These are phyloP conservation scores for Ambrosia hybrid DNA, from an alignment of 140 eudicot species.

Conservation along the genomic window DNA sequence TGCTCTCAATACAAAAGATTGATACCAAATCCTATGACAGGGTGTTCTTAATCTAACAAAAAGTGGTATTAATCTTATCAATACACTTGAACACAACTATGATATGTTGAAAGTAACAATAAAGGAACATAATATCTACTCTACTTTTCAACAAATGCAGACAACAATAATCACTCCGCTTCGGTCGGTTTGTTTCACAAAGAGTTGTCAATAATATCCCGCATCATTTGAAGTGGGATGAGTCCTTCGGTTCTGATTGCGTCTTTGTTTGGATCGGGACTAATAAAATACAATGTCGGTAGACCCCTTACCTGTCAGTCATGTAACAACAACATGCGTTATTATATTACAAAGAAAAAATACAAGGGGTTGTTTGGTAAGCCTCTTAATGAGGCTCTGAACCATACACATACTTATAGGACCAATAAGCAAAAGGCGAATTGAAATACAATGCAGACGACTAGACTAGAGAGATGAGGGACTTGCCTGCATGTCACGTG, in stretches of 20 bases:
- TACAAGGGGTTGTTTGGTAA: no score
- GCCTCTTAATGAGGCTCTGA: no score
- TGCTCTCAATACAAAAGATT: no score
- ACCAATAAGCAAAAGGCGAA: background rate
- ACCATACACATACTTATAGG: background rate
- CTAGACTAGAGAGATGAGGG: background rate
- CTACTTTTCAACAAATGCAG: conserved; percentile 9
- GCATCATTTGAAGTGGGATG: conserved; percentile 94
- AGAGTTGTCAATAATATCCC: conserved; percentile 80
- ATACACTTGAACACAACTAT: background rate
- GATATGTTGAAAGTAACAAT: conserved; percentile 7
- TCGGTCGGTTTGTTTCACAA: conserved; percentile 47
- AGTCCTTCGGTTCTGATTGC: conserved; percentile 97
- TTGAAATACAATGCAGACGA: background rate
- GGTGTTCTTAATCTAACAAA: background rate
- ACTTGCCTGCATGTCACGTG: conserved; percentile 92
- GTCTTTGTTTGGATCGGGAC: conserved; percentile 86
- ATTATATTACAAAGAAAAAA: background rate
- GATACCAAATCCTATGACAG: background rate
- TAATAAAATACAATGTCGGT: conserved; percentile 87
- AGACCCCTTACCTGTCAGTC: conserved; percentile 85
- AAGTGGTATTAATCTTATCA: background rate
- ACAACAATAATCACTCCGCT: background rate
- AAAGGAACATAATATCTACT: conserved; percentile 13
- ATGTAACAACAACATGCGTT: conserved; percentile 5